Evolutionary conservation across 306 rosid species (phyloP), one percentile per base, ranked within the genome.

Genomic region (Sechiopsis laciniata): DNA sequence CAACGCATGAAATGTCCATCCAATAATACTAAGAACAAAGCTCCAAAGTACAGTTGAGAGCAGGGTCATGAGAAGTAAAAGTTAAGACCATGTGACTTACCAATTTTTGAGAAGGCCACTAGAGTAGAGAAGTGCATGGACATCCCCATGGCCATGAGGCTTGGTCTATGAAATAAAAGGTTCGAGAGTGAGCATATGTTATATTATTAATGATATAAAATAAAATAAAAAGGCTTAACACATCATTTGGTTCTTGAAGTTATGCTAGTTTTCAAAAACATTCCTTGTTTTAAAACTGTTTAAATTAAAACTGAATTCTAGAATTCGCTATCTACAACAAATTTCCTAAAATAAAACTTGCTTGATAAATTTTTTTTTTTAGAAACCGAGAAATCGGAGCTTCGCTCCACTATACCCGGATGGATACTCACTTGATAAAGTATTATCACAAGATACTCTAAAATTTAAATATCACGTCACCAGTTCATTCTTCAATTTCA

Each of bases 61-160:
- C 51, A 51, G 19, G 55, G 51, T 74, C 21, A 61, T 50, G 32
- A n/a, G 45, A 51, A n/a, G 66, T 69, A 56, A 75, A 71, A 50
- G 75, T 71, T 51, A 61, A 71, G 62, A 78, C 13, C 53, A 69
- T 62, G 59, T 48, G 76, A 72, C 87, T 40, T 94, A 94, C 99
- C 99, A 94, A 78, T 7, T 77, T 67, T 85, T 83, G 65, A 94
- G 90, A 84, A 91, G 87, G 81, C 99, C 96, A 15, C 97, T 94
- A 66, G 99, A 86, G 86, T 86, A 85, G 70, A 94, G 96, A 83
- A 94, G 97, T 8, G 95, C 71, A 70, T 94, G 99, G 76, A 91
- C 99, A 76, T 94, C 99, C 22, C 99, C 99, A 75, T 94, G 97
- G 52, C 99, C 99, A 68, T 91, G 99, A 80, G 99, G 99, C 84